Evolutionary conservation across 2,329 filamentous ascomycete genomes (phyloP), one percentile per base, ranked within the genome.

Genomic region (Geosmithia flava): DNA sequence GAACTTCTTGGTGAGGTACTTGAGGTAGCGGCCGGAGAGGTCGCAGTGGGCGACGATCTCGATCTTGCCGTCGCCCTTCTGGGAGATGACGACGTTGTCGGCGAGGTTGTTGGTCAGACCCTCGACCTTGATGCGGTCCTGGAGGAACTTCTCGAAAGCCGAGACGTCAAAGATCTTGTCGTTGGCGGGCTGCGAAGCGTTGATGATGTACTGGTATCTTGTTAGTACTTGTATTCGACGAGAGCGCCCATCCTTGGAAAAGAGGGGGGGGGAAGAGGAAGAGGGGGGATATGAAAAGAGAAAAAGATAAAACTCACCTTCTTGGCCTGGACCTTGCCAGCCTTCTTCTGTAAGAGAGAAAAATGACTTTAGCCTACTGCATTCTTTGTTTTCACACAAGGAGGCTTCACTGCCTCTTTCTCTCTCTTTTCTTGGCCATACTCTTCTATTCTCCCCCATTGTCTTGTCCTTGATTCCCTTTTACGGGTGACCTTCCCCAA

Each of bases 1-100:
- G 85, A 95, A 98, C 83, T 98, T 98, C 88, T 98, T 98, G 72
- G 93, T 98, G 70, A 98, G 78, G 83, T 98, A 98, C 87, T 98
- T 98, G 72, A 98, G 80, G 81, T 98, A 98, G 69, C 93, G 86
- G 65, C 93, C 93, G 57, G 90, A 96, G 75, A 98, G 94, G 67
- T 95, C 88, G 70, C 90, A 95, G 81, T 97, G 90, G 60, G 91
- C 83, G 68, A 94, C 83, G 69, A 98, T 83, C 82, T 97, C 90
- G 68, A 98, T 85, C 84, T 96, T 96, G 74, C 91, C 93, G 65
- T 96, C 93, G 59, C 87, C 89, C 64, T 83, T 74, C 80, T 95
- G 87, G 66, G 81, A 83, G 78, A 98, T 93, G 68, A 81, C 76
- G 67, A 98, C 83, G 68, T 78, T 81, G 67, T 97, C 93, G 68